Evolutionary conservation across 202 grass and related monocot genomes (phyloP).

Genomic region (Schoenoplectus triqueter): DNA sequence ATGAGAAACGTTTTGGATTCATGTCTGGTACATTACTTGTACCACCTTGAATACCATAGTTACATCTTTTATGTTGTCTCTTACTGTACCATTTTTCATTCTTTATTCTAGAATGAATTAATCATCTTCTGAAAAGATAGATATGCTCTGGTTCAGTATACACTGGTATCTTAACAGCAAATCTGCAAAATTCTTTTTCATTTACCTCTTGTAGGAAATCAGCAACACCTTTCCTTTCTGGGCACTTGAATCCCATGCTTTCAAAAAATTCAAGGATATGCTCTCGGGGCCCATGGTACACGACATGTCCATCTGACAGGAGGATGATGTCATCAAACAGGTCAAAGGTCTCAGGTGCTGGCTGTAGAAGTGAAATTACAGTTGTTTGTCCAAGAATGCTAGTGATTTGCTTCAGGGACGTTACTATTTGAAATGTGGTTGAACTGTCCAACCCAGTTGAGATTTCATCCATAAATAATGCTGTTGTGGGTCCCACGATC

Average conservation of each 20-base stretch:
- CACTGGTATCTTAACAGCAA: background rate
- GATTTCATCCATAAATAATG: conserved; percentile 95
- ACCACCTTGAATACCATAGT: background rate
- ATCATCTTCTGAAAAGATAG: background rate
- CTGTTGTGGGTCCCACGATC: conserved; percentile 72
- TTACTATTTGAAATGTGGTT: conserved; percentile 86
- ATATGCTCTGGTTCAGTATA: background rate
- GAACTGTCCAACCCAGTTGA: conserved; percentile 90
- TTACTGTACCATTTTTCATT: background rate
- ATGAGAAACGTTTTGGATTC: background rate
- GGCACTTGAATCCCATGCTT: conserved; percentile 80
- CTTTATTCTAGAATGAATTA: background rate
- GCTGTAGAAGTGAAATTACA: conserved; percentile 77
- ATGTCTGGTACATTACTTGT: background rate
- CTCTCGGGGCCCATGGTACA: conserved; percentile 81
- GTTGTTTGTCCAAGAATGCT: conserved; percentile 68
- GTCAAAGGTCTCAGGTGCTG: conserved; percentile 79
- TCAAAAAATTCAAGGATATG: conserved; percentile 86
- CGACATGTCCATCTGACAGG: conserved; percentile 77
- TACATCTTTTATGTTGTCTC: background rate
- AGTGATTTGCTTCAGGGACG: conserved; percentile 61
- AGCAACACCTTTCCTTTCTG: conserved; percentile 72
- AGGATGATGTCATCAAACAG: conserved; percentile 89
- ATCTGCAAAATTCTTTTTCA: conserved; percentile 29
- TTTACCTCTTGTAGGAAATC: conserved; percentile 84